Conservation (phyloP, 2,329 filamentous ascomycete genomes). For the Verticillium isaacii region DNA sequence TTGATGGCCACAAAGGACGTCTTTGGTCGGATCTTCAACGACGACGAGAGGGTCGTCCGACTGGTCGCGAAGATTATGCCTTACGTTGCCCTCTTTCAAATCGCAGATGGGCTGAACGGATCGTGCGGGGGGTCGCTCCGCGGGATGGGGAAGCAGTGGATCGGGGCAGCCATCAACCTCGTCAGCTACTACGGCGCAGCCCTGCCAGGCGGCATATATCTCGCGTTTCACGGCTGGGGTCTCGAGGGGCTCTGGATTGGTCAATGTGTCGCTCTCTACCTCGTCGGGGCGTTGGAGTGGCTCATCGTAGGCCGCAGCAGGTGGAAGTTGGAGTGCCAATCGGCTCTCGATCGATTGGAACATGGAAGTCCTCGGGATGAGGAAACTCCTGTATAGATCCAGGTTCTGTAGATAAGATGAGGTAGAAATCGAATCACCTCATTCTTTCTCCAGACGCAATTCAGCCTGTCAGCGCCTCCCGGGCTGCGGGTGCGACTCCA, state of each 20-base stretch:
- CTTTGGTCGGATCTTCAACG: slow-evolving; percentile 77
- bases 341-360: slow-evolving; percentile 69
- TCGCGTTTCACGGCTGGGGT: slow-evolving; percentile 85
- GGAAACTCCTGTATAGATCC: not conserved
- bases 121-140: slow-evolving; percentile 75
- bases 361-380: slow-evolving; percentile 16
- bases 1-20: slow-evolving; percentile 67
- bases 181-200: slow-evolving; percentile 81
- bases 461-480: not conserved
- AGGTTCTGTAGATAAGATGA: not conserved
- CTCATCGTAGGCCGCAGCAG: slow-evolving; percentile 70
- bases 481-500: too few species aligned
- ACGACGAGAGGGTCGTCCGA: slow-evolving; percentile 65
- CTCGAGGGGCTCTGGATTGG: slow-evolving; percentile 77
- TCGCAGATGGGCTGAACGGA: slow-evolving; percentile 82
- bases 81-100: slow-evolving; percentile 84
- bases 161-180: slow-evolving; percentile 77
- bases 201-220: slow-evolving; percentile 73
- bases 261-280: slow-evolving; percentile 74
- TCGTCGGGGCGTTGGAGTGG: slow-evolving; percentile 78
- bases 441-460: not conserved
- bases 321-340: slow-evolving; percentile 70
- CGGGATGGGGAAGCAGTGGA: slow-evolving; percentile 82
- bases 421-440: not conserved
- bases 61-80: slow-evolving; percentile 78